Conservation (phyloP, 345 rosid species). For the Aurinia saxatilis region DNA sequence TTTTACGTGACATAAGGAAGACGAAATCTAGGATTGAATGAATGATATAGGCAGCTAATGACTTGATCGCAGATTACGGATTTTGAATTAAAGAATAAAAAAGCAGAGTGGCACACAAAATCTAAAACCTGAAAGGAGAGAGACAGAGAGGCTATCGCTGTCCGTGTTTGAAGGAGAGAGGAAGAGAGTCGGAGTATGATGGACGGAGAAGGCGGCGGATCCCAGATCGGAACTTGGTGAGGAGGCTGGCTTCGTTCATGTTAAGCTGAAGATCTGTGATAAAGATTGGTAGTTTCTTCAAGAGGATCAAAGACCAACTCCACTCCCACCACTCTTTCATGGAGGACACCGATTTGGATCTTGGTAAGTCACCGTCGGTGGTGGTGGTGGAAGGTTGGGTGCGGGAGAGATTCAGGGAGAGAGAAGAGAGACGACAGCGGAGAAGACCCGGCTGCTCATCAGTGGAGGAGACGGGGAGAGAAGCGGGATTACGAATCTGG, state of each 20-base stretch:
- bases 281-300: constrained; percentile 49
- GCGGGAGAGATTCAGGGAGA: constrained; percentile 39
- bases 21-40: neutral
- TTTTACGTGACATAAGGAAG: too few relatives aligned
- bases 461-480: constrained; percentile 44
- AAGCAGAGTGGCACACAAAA: neutral
- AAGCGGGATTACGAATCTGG: constrained; percentile 32
- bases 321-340: constrained; percentile 75
- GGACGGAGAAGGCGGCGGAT: constrained; percentile 37
- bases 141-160: neutral
- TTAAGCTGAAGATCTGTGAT: constrained; percentile 75
- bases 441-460: constrained; percentile 21
- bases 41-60: too few relatives aligned
- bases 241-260: constrained; percentile 48
- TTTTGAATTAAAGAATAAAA: neutral
- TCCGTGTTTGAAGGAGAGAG: constrained; percentile 11
- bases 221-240: constrained; percentile 53
- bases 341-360: constrained; percentile 60
- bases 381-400: constrained; percentile 25
- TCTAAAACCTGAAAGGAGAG: neutral
- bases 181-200: constrained; percentile 28
- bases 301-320: constrained; percentile 69
- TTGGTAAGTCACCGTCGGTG: constrained; percentile 9
- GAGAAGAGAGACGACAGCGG: constrained; percentile 65
- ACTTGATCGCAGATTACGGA: neutral